phyloP scores from a whole-genome alignment of 208 protist genomes.

The Herpetomonas samuelpessoai region DNA sequence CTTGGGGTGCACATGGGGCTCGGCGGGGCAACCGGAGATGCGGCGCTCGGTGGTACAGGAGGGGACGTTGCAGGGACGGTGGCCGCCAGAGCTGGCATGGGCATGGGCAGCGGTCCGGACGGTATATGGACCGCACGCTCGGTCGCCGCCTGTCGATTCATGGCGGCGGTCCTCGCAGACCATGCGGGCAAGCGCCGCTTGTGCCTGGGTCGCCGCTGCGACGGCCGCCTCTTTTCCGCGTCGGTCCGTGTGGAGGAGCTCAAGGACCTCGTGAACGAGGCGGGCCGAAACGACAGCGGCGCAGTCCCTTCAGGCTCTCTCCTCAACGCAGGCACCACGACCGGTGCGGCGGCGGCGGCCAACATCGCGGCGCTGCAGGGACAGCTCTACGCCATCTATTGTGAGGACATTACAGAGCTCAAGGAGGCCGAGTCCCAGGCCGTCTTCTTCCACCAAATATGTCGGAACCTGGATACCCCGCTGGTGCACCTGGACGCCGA shows the following conservation, averaged over 20 bases:
- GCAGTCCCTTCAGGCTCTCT: background rate
- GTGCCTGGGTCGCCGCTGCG: slow-evolving; percentile 4
- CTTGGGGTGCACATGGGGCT: too few species aligned
- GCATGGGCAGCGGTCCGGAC: background rate
- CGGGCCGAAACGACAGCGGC: background rate
- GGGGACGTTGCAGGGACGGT: too few species aligned
- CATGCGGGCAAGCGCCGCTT: background rate
- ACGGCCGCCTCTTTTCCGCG: slow-evolving; percentile 8
- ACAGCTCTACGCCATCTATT: slow-evolving; percentile 23
- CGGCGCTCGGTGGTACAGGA: background rate
- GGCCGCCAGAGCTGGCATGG: too few species aligned
- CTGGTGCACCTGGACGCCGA: slow-evolving; percentile 6
- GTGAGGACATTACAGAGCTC: slow-evolving; percentile 9
- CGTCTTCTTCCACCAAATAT: slow-evolving; percentile 3
- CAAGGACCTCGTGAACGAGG: background rate
- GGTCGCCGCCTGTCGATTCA: background rate
- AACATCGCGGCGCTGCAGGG: too few species aligned
- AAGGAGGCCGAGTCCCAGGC: background rate
- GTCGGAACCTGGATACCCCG: slow-evolving; percentile 8
- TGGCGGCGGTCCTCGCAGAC: background rate
- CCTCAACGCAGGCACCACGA: background rate
- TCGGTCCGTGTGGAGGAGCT: slow-evolving; percentile 6
- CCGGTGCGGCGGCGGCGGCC: too few species aligned
- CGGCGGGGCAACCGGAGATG: too few species aligned
- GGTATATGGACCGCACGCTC: background rate